Base-by-base conservation (phyloP, 1,284 basidiomycete species). In the Cutaneotrichosporon sp. region DNA sequence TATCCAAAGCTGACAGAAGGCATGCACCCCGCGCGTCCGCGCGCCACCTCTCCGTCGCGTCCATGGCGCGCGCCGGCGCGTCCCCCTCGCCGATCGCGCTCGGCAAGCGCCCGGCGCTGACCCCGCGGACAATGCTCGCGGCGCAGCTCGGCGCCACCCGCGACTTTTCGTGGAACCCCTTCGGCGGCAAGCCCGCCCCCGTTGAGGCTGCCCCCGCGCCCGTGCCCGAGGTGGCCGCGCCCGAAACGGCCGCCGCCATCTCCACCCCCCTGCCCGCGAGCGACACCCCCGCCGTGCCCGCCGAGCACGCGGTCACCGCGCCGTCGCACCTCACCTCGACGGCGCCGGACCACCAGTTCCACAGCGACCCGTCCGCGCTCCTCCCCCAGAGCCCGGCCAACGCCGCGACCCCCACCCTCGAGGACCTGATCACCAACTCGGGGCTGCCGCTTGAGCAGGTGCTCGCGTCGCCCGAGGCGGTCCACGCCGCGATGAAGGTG, bases 401-500 rank as follows among this genome's bases (percentile, higher is more conserved):
- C 38, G 63, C 67, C 9, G 36, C 63, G 27, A 68, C 70, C 3
- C 76, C 75, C 1, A 72, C 74, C 10, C 70, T 80, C 31, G 73
- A 71, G 49, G 73, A 79, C 54, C 67, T 80, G n/a, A 67, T 79
- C 42, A 66, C 64, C 33, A 69, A 77, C 65, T 72, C 74, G 10
- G 67, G 69, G 25, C 66, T 72, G 49, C 66, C 72, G 1, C 62
- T 80, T 8, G 59, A 73, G 24, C 71, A 76, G 45, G 73, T 81
- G 24, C 71, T 80, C 46, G 67, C 74, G 36, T 74, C 78, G 22
- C 75, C 72, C 3, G 78, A 79, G 66, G 79, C 78, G 4, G 63
- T 80, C 18, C 71, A 77, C 61, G 75, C 78, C 0, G 72, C 72
- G 22, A 71, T 92, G 38, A 86, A 90, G 66, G 86, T 87, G 34